Evolutionary conservation across 805 yeast genomes (phyloP), one percentile per base, ranked within the genome.

Genomic region (Zygosaccharomyces rouxii): DNA sequence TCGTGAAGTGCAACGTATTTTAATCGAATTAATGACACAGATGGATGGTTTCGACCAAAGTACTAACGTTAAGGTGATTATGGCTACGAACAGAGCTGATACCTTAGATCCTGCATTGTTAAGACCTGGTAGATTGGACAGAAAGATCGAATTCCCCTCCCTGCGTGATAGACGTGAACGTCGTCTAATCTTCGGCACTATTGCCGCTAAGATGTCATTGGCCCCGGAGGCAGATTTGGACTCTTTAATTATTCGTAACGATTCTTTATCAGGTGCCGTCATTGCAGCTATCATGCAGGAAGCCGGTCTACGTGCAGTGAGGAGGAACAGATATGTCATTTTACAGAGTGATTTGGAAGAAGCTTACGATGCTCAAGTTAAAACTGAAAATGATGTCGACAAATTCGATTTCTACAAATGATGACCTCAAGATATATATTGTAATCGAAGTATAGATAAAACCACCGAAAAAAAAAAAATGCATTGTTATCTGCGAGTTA

Each of bases 281-380:
- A 94, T 94, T 65, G 98, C 99, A 13, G 99, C 99, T 14, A 92
- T 94, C 58, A 94, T 94, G 99, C 99, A 94, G 78, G 99, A 95
- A 72, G 99, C 99, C 25, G 99, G 99, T 57, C 78, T 94, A 58
- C 82, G 99, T 59, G 99, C 99, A 1, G 98, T 94, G 41, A 86
- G 99, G 74, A 94, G 92, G 74, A 94, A 94, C 71, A 81, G 99
- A 72, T 94, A 95, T 69, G 95, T 94, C 71, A 95, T 94, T 56
- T 75, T 95, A 63, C 98, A 94, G 72, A 83, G 84, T 65, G 99
- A 94, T 73, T 76, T 94, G 66, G 99, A 94, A 69, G 99, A 94
- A 73, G 99, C 99, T 5, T 94, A 94, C 73, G 86, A 95, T 47
- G 73, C 96, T 35, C 99, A 94, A 76, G 99, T 95, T 55, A 94